Evolutionary conservation across 306 rosid genomes (phyloP).

Genomic region (Acacia acuminata): DNA sequence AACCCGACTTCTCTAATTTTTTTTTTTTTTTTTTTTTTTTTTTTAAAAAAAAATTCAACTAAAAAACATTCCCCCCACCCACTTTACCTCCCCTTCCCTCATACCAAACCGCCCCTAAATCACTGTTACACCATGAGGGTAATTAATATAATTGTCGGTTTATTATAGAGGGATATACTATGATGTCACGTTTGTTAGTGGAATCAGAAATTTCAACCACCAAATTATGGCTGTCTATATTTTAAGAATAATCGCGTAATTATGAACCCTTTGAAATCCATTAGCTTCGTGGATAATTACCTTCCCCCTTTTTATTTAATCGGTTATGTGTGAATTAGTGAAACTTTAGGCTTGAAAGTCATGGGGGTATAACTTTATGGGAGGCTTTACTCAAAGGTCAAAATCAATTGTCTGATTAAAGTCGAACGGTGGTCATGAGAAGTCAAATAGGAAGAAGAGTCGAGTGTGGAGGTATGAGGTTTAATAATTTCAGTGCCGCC

Average conservation of each 20-base stretch:
- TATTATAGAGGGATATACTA: constrained; percentile 3
- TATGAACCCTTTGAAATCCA: constrained; percentile 23
- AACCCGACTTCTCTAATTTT: no score
- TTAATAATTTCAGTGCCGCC: background rate
- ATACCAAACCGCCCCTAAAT: background rate
- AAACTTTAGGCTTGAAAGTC: background rate
- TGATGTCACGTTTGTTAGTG: constrained; percentile 26
- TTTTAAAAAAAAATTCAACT: no score
- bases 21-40: no score
- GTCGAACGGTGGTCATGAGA: background rate
- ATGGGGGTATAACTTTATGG: background rate
- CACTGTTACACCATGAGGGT: constrained; percentile 11
- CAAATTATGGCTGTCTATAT: constrained; percentile 22
- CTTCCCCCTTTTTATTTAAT: background rate
- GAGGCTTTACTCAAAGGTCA: background rate
- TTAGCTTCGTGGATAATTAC: background rate
- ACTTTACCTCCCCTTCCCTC: no score
- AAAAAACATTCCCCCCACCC: no score
- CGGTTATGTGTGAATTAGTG: background rate
- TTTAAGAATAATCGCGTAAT: constrained; percentile 10
- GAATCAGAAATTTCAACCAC: constrained; percentile 36
- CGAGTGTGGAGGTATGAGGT: background rate
- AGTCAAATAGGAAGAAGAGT: background rate
- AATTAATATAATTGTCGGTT: constrained; percentile 11
- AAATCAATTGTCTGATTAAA: background rate